Evolutionary conservation across 495 filamentous ascomycete genomes (phyloP), one percentile per base, ranked within the genome.

Genomic region (Penicillium roqueforti): DNA sequence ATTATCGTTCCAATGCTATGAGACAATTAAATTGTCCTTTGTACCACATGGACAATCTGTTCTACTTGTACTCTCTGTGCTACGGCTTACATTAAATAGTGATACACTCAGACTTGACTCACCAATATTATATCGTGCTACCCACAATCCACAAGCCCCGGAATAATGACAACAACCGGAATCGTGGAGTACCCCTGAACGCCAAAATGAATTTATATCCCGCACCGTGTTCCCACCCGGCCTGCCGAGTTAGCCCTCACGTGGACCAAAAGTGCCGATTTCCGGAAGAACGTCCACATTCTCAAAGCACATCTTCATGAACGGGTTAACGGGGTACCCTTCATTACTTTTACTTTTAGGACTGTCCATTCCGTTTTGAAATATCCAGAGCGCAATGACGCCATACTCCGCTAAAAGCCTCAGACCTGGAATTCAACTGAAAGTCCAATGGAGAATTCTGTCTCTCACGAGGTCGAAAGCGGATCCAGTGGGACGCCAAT

Each of bases 401-500:
- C 25, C 41, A 41, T 41, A 32, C 29, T 13, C 37, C 38, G n/a
- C 26, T 29, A 18, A 45, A 45, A 29, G 42, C 25, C 41, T 44
- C 41, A 18, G 6, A 25, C 16, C 1, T 22, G 4, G 11, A 19
- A 32, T 32, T 13, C 8, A 11, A 5, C 6, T 5, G n/a, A 5
- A 32, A 32, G 13, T 14, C 11, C 31, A 32, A 18, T 47, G 51
- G 51, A 54, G 51, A 22, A 34, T 54, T 28, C 42, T 46, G 18
- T 26, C 20, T 47, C 18, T 22, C 29, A 44, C 41, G 18, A 32
- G 19, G 28, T 31, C 22, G 20, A 32, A 7, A 38, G 51, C 39
- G 50, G 50, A 36, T 41, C 49, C 38, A 26, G 26, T 52, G 54
- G 54, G 44, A 41, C 51, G 16, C 57, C 58, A 61, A 63, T 59